phyloP scores from a whole-genome alignment of 768 basidiomycete genomes.

The Crepidotus variabilis region DNA sequence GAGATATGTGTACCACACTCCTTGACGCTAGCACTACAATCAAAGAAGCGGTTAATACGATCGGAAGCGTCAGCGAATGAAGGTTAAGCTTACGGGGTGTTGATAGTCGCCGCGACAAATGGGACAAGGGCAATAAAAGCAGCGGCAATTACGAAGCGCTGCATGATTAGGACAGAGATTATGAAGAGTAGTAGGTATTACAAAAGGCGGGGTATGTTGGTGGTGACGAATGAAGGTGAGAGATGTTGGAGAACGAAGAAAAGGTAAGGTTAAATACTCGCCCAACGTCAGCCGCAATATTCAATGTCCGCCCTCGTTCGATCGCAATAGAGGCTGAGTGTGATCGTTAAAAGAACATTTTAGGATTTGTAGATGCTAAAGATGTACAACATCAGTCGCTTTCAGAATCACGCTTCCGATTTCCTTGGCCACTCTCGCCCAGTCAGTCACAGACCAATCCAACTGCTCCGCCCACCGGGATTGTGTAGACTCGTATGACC shows the following conservation, averaged over 20 bases:
- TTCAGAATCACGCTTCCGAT: background rate
- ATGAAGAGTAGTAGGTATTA: constrained; percentile 7
- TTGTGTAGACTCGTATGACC: constrained; percentile 94
- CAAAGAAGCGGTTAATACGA: background rate
- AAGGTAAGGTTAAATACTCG: constrained; percentile 18
- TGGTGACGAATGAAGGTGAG: constrained; percentile 3
- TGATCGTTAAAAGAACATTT: constrained; percentile 4
- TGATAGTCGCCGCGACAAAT: constrained; percentile 46
- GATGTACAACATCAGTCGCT: constrained; percentile 3
- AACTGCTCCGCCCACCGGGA: constrained; percentile 84
- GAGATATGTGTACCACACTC: constrained; percentile 44
- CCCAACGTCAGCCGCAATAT: constrained; percentile 21
- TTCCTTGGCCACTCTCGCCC: background rate
- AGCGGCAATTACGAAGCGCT: constrained; percentile 29
- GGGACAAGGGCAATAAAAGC: constrained; percentile 36
- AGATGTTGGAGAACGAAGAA: constrained; percentile 1
- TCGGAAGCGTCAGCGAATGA: background rate
- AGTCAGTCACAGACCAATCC: constrained; percentile 72
- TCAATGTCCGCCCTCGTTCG: constrained; percentile 26
- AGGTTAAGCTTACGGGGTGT: constrained; percentile 57
- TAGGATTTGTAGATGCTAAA: constrained; percentile 2
- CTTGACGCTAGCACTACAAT: constrained; percentile 26
- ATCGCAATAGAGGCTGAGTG: constrained; percentile 12
- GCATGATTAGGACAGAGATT: constrained; percentile 27
- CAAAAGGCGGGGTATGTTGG: constrained; percentile 12